Percentiles rank a stretch among this genome's conserved stretches.
These are phyloP conservation scores for Globisporangium middletonii DNA, from an alignment of 352 stramenopile genomes.

Conservation along the genomic window DNA sequence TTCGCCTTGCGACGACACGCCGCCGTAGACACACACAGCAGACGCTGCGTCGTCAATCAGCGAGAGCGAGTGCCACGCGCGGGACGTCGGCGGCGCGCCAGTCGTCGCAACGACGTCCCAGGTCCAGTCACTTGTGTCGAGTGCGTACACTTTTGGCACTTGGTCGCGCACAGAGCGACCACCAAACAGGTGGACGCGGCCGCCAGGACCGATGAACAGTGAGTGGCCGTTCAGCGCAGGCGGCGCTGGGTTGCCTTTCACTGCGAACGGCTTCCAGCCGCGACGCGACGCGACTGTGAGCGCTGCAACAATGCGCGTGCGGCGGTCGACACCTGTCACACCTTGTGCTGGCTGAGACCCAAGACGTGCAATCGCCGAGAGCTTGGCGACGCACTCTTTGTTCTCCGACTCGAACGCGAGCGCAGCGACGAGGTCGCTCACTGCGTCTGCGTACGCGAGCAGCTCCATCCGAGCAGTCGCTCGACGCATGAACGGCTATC, in stretches of 20 bases:
- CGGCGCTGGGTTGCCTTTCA: conserved; percentile 64
- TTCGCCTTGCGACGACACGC: conserved; percentile 52
- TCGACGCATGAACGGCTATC: conserved; percentile 51
- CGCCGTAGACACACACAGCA: conserved; percentile 44
- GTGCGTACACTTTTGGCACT: conserved; percentile 35
- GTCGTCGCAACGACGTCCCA: conserved; percentile 37
- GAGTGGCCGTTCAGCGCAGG: conserved; percentile 56
- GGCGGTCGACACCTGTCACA: background rate
- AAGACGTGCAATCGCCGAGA: conserved; percentile 21
- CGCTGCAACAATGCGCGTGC: conserved; percentile 22
- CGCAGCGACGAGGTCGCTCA: conserved; percentile 37
- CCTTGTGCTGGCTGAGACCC: too few relatives aligned
- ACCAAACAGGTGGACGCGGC: conserved; percentile 38
- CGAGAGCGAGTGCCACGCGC: conserved; percentile 54
- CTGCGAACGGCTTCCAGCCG: conserved; percentile 36
- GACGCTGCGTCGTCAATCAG: conserved; percentile 15
- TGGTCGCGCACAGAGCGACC: conserved; percentile 60
- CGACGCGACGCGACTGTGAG: conserved; percentile 26
- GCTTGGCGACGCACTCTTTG: conserved; percentile 37
- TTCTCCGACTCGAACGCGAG: conserved; percentile 45
- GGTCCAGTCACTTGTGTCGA: conserved; percentile 37
- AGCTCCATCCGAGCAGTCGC: conserved; percentile 35
- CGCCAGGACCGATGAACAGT: conserved; percentile 28
- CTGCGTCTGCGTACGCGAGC: conserved; percentile 16
- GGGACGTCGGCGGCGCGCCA: conserved; percentile 25